phyloP scores from a whole-genome alignment of 495 filamentous ascomycete genomes.

The Lasiosphaeria miniovina region DNA sequence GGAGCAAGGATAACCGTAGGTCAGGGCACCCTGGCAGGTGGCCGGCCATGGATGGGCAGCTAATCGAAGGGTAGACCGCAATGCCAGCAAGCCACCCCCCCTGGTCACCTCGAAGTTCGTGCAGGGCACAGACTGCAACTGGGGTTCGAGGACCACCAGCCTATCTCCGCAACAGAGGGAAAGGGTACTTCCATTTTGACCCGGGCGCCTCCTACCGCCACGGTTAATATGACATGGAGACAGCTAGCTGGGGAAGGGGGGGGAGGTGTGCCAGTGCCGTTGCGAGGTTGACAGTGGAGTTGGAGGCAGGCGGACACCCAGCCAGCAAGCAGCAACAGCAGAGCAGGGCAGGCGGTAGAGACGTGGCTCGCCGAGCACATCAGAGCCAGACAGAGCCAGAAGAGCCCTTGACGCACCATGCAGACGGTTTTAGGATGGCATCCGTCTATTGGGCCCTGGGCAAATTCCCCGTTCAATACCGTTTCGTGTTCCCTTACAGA shows the following conservation, averaged over 20 bases:
- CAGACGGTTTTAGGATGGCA: constrained; percentile 9
- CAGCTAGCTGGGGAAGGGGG: constrained; percentile 14
- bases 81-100: constrained; percentile 32
- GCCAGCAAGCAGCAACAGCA: constrained; percentile 2
- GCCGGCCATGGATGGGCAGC: constrained; percentile 28
- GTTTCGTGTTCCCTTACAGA: constrained; percentile 14
- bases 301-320: constrained; percentile 2
- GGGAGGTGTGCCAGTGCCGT: constrained; percentile 21
- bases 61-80: constrained; percentile 35
- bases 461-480: constrained; percentile 7
- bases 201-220: constrained; percentile 23
- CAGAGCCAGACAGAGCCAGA: neutral
- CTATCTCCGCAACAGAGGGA: constrained; percentile 18
- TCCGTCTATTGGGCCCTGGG: constrained; percentile 14
- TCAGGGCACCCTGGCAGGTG: constrained; percentile 34
- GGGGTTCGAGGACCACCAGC: constrained; percentile 15
- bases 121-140: constrained; percentile 25
- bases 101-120: constrained; percentile 26
- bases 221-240: constrained; percentile 25
- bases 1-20: constrained; percentile 35
- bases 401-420: constrained; percentile 4
- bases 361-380: neutral
- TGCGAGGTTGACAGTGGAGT: constrained; percentile 12
- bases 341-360: constrained; percentile 2
- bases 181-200: constrained; percentile 19